These are phyloP conservation scores for Trametes polyzona DNA, from an alignment of 1,284 basidiomycete genomes.

Conservation along the genomic window DNA sequence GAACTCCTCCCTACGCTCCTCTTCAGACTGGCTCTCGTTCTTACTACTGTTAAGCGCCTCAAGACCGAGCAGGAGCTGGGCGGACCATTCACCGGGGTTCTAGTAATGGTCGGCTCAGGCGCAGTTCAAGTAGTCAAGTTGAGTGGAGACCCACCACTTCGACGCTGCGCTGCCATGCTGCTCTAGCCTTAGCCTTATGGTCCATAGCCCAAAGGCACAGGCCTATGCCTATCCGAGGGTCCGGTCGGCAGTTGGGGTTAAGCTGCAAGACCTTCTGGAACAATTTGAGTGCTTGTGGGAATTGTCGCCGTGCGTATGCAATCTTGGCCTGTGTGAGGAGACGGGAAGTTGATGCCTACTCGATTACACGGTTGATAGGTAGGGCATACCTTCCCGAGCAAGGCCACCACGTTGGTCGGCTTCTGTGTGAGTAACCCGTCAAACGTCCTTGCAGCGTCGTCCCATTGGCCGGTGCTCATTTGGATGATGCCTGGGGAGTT, in stretches of 20 bases:
- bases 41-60: constrained; percentile 84
- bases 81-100: constrained; percentile 79
- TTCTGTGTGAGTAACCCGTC: constrained; percentile 80
- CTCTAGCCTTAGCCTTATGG: constrained; percentile 76
- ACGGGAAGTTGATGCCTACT: not conserved
- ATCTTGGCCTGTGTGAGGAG: constrained; percentile 77
- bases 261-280: constrained; percentile 86
- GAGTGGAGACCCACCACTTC: constrained; percentile 64
- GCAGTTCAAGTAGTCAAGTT: not conserved
- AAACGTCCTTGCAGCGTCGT: constrained; percentile 79
- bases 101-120: constrained; percentile 34
- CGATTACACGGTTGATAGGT: not conserved
- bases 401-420: constrained; percentile 82
- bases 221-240: constrained; percentile 93
- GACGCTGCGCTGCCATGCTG: constrained; percentile 86
- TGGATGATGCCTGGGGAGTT: constrained; percentile 85
- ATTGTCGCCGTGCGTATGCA: constrained; percentile 78
- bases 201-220: constrained; percentile 89
- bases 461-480: constrained; percentile 78
- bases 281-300: constrained; percentile 75
- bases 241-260: constrained; percentile 79
- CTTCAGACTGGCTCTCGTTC: constrained; percentile 59
- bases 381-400: constrained; percentile 70
- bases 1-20: constrained; percentile 60
- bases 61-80: constrained; percentile 80